phyloP scores from a whole-genome alignment of 2,329 filamentous ascomycete genomes.

The Pleomassaria siparia region DNA sequence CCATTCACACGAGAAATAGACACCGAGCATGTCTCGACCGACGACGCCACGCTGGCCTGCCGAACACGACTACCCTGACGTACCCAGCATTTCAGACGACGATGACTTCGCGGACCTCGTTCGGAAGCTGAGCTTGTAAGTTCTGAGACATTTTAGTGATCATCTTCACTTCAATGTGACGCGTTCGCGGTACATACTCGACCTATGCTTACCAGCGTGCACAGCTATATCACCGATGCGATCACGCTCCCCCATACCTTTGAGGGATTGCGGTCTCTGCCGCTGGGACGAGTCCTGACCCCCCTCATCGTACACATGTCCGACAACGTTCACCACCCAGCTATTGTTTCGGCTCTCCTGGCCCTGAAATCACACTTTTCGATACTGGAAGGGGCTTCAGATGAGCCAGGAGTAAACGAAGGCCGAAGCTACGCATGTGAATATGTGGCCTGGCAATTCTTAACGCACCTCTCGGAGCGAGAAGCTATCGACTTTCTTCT shows the following conservation, averaged over 20 bases:
- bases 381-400: conserved; percentile 57
- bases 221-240: conserved; percentile 53
- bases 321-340: conserved; percentile 65
- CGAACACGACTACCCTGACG: conserved; percentile 34
- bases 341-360: conserved; percentile 73
- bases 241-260: conserved; percentile 69
- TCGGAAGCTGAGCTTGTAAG: conserved; percentile 65
- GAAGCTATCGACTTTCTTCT: conserved; percentile 75
- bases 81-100: conserved; percentile 60
- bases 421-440: conserved; percentile 74
- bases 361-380: conserved; percentile 75
- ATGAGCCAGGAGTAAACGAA: conserved; percentile 65
- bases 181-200: background rate
- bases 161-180: background rate
- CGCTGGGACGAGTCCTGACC: conserved; percentile 59
- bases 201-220: background rate
- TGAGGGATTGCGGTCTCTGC: conserved; percentile 70
- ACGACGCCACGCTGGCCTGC: conserved; percentile 31
- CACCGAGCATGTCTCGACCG: conserved; percentile 27
- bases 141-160: background rate
- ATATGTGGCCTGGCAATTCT: conserved; percentile 77
- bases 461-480: conserved; percentile 69
- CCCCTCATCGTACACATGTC: conserved; percentile 67
- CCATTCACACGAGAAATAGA: background rate
- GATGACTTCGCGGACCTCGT: conserved; percentile 67